Conservation (phyloP, 225 moss, liverwort and hornwort species). For the Physcomitrium patens region DNA sequence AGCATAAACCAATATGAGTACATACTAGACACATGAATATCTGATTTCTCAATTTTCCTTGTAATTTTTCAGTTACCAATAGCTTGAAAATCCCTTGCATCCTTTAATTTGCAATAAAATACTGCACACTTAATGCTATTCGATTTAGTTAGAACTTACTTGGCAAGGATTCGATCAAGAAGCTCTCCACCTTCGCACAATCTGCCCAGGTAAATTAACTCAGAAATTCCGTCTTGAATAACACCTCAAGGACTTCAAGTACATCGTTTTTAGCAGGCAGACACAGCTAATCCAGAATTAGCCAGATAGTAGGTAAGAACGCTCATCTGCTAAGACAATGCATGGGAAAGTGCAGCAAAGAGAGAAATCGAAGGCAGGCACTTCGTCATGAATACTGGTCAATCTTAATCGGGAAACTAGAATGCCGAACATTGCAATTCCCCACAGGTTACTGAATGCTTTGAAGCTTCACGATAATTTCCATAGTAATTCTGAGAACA, state of each 20-base stretch:
- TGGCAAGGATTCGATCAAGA: conserved; percentile 86
- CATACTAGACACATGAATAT: background rate
- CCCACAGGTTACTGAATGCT: background rate
- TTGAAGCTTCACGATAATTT: conserved; percentile 15
- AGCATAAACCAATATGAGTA: background rate
- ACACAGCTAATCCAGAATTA: conserved; percentile 23
- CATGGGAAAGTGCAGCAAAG: conserved; percentile 17
- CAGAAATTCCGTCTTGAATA: conserved; percentile 23
- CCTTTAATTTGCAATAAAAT: conserved; percentile 3
- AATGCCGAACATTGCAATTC: conserved; percentile 3
- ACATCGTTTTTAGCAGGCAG: conserved; percentile 10
- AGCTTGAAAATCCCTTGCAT: conserved; percentile 5
- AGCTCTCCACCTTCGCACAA: conserved; percentile 98
- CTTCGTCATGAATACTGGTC: background rate
- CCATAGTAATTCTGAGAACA: conserved; percentile 15
- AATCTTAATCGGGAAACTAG: background rate
- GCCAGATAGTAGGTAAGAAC: background rate
- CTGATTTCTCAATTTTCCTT: background rate
- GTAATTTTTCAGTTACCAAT: background rate
- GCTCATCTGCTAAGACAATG: background rate
- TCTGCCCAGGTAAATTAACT: conserved; percentile 42
- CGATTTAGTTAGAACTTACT: conserved; percentile 49
- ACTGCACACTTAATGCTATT: background rate
- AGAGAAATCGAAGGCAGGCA: background rate
- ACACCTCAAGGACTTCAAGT: conserved; percentile 1